Percentiles rank a stretch among this genome's conserved stretches.
Conservation (phyloP, 306 rosid species). For the Lathyrus oleraceus region DNA sequence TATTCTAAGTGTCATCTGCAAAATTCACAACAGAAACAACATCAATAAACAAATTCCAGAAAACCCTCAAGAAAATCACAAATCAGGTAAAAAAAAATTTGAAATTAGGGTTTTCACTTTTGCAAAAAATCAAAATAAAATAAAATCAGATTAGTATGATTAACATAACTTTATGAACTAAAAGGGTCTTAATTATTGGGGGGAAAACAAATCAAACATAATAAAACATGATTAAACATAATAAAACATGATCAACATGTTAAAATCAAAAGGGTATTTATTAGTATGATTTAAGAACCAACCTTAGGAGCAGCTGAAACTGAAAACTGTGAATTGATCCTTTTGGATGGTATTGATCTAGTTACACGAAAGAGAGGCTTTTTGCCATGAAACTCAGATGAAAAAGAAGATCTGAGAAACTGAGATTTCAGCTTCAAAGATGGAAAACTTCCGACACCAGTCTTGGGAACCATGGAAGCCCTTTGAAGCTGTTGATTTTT, state of each 20-base stretch:
- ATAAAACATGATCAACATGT: not conserved
- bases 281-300: not conserved
- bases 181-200: conserved; percentile 1
- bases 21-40: conserved; percentile 10
- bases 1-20: conserved; percentile 49
- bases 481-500: conserved; percentile 23
- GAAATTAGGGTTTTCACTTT: not conserved
- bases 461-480: conserved; percentile 38
- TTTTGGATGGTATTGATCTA: conserved; percentile 32
- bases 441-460: conserved; percentile 30
- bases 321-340: conserved; percentile 31
- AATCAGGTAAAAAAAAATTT: not conserved
- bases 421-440: conserved; percentile 50
- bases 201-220: not conserved
- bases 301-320: conserved; percentile 56
- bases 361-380: conserved; percentile 37
- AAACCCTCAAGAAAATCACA: conserved; percentile 8
- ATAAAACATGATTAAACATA: not conserved
- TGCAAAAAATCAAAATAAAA: not conserved
- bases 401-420: conserved; percentile 34
- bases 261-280: conserved; percentile 5
- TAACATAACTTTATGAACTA: not conserved
- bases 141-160: not conserved
- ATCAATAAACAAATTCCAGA: not conserved
- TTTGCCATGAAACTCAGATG: conserved; percentile 51